These are phyloP conservation scores for Astrothelium macrocarpum DNA, from an alignment of 495 filamentous ascomycete genomes.

Conservation along the genomic window DNA sequence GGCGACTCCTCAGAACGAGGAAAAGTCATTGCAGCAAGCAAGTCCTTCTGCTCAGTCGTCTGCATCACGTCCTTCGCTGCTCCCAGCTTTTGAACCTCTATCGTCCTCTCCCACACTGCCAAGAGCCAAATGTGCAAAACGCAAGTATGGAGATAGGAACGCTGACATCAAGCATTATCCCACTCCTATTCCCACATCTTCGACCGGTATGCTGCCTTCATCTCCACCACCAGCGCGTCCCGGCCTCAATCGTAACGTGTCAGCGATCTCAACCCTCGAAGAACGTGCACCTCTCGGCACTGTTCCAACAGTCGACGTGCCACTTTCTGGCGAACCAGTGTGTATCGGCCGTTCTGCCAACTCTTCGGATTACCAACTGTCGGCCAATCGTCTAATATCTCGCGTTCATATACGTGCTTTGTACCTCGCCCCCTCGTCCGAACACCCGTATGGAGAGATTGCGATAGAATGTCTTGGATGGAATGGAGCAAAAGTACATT, in stretches of 20 bases:
- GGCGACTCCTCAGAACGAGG: slow-evolving; percentile 3
- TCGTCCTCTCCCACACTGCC: slow-evolving; percentile 73
- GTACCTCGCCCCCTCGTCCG: slow-evolving; percentile 56
- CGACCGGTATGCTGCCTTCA: slow-evolving; percentile 81
- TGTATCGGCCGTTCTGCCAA: slow-evolving; percentile 88
- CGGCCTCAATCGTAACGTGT: slow-evolving; percentile 36
- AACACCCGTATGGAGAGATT: slow-evolving; percentile 49
- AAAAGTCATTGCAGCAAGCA: background rate
- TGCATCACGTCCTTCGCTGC: slow-evolving; percentile 47
- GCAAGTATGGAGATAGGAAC: slow-evolving; percentile 38
- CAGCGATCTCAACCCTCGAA: slow-evolving; percentile 55
- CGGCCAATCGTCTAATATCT: slow-evolving; percentile 82
- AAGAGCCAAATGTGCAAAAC: slow-evolving; percentile 40
- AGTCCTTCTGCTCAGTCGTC: slow-evolving; percentile 1
- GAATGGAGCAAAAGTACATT: slow-evolving; percentile 93
- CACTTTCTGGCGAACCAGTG: slow-evolving; percentile 69
- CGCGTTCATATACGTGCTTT: slow-evolving; percentile 82
- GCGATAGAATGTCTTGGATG: slow-evolving; percentile 86
- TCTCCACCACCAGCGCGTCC: slow-evolving; percentile 59
- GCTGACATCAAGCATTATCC: slow-evolving; percentile 68
- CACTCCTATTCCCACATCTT: slow-evolving; percentile 87
- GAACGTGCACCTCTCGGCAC: slow-evolving; percentile 78
- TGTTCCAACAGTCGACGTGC: slow-evolving; percentile 69
- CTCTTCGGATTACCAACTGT: slow-evolving; percentile 84
- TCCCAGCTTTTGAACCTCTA: slow-evolving; percentile 88